Evolutionary conservation across 1,139 yeast genomes (phyloP), one percentile per base, ranked within the genome.

Genomic region (Kluyveromyces sp.): DNA sequence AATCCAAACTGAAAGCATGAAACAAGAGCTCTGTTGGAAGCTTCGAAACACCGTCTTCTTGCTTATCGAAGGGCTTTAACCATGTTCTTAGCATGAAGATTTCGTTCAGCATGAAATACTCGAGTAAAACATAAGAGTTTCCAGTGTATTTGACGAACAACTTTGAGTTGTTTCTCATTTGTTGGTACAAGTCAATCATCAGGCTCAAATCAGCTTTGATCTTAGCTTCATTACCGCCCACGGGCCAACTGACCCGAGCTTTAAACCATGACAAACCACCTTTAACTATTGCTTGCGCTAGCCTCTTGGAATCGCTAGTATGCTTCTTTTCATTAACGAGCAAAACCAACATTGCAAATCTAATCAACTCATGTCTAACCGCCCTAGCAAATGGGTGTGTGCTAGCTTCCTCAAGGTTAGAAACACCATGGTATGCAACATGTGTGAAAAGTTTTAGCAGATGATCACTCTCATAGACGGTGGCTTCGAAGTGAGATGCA

Each of bases 241-340:
- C 88, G 8, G 98, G 96, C 69, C 83, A 83, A 15, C 74, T 70
- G 2, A 78, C 71, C 19, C 76, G 70, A 43, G 70, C 74, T 32
- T 72, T 71, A 63, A 88, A 92, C 96, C 97, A 89, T 3, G 83
- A 71, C 42, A 92, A 70, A 0, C 83, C 75, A 12, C 88, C 89
- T 46, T 77, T 76, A 32, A 84, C 64, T 18, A 87, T 72, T 9
- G 74, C 65, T 36, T 70, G 68, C 0, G 78, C 73, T 50, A 85
- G 65, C 2, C 64, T 53, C 19, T 63, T 49, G 26, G 73, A 70
- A 46, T 73, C 70, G 48, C 74, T 66, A 1, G 81, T 71, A 3
- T 72, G 53, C 26, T 54, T 58, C 49, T 69, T 68, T 30, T 66
- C 57, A 55, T 83, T 87, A 38, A 75, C 75, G 30, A 69, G 72